Evolutionary conservation across 2,329 filamentous ascomycete species (phyloP), one percentile per base, ranked within the genome.

Genomic region (Fusarium papillatum): DNA sequence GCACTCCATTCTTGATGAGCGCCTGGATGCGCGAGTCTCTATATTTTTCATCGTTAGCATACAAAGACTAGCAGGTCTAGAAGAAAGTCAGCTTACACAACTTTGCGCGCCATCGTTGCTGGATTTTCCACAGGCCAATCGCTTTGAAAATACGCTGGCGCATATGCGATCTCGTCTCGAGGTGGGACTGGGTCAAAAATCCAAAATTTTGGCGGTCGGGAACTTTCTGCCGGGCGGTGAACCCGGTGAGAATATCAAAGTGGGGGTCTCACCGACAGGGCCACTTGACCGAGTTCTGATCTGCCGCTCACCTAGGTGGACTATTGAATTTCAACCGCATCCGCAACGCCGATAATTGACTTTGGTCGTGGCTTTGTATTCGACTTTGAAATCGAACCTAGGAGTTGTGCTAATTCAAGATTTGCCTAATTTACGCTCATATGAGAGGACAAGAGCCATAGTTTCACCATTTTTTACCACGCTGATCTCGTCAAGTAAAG

Each of bases 11-110:
- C 83, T 93, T 92, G 82, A 98, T 96, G 80, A 98, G 92, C 84
- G 95, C 93, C 72, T 94, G 94, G 81, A 98, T 98, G 85, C 95
- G 94, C 86, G 94, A 94, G 85, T 98, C 95, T 82, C 95, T 95
- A 75, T 68, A 26, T 39, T 53, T 53, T 3, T 19, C 8, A 38
- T 8, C 7, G 59, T 79, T 41, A 79, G 78, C 41, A 46, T 34
- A 16, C 7, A 6, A 7, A 1, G 5, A 24, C 26, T 39, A 11
- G n/a, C 1, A n/a, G 6, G 8, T 5, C 2, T 5, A 22, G 17
- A 0, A 22, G 11, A 14, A 2, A 29, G 7, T 7, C 7, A 3
- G 83, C 87, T 78, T 85, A 88, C 85, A 89, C 85, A 80, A 87
- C 86, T 82, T 92, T 93, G 82, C 91, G 90, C 82, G 89, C 87